Percentiles rank a stretch among this genome's conserved stretches.
phyloP scores from a whole-genome alignment of 768 basidiomycete genomes.

The Lepiota venenata region DNA sequence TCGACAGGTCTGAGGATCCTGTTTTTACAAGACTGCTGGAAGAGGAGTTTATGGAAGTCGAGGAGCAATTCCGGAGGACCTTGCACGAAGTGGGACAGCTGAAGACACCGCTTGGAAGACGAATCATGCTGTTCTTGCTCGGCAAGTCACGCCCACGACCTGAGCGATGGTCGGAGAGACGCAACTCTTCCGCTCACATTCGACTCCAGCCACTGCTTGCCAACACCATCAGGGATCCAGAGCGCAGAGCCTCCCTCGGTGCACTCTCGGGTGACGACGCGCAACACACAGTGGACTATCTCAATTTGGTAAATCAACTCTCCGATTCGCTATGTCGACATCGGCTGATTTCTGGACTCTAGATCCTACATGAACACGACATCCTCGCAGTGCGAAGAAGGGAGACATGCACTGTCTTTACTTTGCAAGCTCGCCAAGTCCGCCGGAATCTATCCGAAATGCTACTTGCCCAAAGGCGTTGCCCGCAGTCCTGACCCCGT shows the following conservation, averaged over 20 bases:
- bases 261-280: background rate
- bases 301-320: background rate
- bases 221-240: no score
- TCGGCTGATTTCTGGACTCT: background rate
- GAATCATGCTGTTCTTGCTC: background rate
- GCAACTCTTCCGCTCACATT: no score
- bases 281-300: background rate
- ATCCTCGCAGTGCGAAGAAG: background rate
- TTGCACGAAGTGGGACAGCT: constrained; percentile 2
- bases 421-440: background rate
- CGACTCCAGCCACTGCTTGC: no score
- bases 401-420: background rate
- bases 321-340: no score
- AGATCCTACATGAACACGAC: background rate
- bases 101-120: background rate
- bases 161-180: no score
- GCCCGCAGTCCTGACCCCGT: background rate
- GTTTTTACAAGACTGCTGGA: background rate
- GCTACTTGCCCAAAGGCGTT: background rate
- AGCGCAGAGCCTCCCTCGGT: no score
- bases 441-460: background rate
- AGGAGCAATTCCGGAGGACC: constrained; percentile 2
- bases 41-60: constrained; percentile 1
- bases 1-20: constrained; percentile 6
- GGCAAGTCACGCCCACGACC: no score